Percentiles rank a stretch among this genome's conserved stretches.
phyloP scores from a whole-genome alignment of 2,329 filamentous ascomycete species.

The Paraconiothyrium sp. region DNA sequence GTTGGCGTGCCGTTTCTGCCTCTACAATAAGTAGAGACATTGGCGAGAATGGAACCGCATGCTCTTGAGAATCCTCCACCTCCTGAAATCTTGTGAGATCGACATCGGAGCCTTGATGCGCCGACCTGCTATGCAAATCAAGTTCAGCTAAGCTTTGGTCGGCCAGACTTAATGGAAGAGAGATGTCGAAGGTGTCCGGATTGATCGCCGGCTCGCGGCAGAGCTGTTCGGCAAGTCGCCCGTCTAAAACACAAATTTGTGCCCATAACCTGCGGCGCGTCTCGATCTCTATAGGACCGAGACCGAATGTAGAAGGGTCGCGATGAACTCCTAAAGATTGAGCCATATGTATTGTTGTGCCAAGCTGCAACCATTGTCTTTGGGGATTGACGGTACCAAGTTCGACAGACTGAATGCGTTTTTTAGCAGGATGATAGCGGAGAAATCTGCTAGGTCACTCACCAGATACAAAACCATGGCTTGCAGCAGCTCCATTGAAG shows the following conservation, averaged over 20 bases:
- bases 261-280: conserved; percentile 77
- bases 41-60: conserved; percentile 25
- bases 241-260: conserved; percentile 77
- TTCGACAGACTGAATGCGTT: conserved; percentile 23
- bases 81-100: conserved; percentile 22
- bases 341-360: conserved; percentile 28
- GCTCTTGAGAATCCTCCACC: conserved; percentile 25
- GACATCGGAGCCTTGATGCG: conserved; percentile 11
- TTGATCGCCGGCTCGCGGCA: conserved; percentile 74
- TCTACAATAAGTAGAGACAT: conserved; percentile 29
- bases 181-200: conserved; percentile 75
- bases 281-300: conserved; percentile 73
- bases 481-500: conserved; percentile 29
- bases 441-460: conserved; percentile 1
- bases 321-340: conserved; percentile 30
- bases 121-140: conserved; percentile 18
- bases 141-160: conserved; percentile 64
- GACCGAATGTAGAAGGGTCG: conserved; percentile 67
- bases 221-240: conserved; percentile 75
- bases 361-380: conserved; percentile 27
- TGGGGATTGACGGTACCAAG: conserved; percentile 19
- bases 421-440: conserved; percentile 7
- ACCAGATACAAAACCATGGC: conserved; percentile 30
- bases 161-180: conserved; percentile 73
- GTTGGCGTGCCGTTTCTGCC: conserved; percentile 28